Percentiles rank a stretch among this genome's conserved stretches.
phyloP scores from a whole-genome alignment of 2,329 filamentous ascomycete species.

The Colletotrichum lentis region DNA sequence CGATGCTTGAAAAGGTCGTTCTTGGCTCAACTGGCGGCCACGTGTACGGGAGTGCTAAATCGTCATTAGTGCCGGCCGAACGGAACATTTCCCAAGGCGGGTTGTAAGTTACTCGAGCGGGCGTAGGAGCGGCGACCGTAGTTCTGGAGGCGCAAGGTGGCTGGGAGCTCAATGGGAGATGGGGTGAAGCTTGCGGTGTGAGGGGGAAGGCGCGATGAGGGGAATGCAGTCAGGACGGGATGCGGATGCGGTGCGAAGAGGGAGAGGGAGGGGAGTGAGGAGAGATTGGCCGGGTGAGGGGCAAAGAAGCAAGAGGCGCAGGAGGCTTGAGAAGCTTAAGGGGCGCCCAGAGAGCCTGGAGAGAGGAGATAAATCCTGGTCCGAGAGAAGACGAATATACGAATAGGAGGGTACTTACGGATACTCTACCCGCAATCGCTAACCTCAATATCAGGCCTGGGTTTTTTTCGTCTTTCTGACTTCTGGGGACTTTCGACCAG shows the following conservation, averaged over 20 bases:
- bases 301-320: neutral
- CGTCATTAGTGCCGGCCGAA: slow-evolving; percentile 34
- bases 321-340: slow-evolving; percentile 3
- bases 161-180: neutral
- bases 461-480: neutral
- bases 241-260: neutral
- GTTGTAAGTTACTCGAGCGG: neutral
- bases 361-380: neutral
- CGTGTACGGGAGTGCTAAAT: slow-evolving; percentile 31
- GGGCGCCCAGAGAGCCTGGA: neutral
- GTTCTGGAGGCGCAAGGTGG: neutral
- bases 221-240: slow-evolving; percentile 20
- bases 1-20: slow-evolving; percentile 2
- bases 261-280: no score
- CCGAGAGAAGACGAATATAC: neutral
- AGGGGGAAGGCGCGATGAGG: slow-evolving; percentile 10
- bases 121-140: neutral
- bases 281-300: neutral
- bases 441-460: neutral
- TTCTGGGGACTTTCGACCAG: neutral
- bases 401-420: neutral
- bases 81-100: slow-evolving; percentile 16
- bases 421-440: neutral
- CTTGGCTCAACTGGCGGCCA: slow-evolving; percentile 31
- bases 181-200: slow-evolving; percentile 5